Evolutionary conservation across 2,329 filamentous ascomycete species (phyloP).

Genomic region (Ophiocordyceps camponoti-leonardi): DNA sequence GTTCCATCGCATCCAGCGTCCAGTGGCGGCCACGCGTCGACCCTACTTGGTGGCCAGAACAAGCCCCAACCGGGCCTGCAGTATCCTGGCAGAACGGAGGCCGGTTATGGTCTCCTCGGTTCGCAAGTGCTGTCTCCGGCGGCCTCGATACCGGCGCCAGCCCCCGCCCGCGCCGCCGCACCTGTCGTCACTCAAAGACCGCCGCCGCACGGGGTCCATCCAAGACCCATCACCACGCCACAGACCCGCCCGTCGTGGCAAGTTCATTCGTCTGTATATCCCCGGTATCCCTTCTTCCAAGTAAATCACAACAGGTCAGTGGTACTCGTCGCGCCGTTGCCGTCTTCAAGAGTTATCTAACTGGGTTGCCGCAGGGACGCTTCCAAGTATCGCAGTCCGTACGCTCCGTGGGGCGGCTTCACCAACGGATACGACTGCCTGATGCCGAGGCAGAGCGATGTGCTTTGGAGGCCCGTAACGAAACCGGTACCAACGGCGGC

Average conservation of each 20-base stretch:
- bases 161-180: background rate
- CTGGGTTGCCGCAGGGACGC: conserved; percentile 24
- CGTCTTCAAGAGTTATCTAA: background rate
- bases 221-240: conserved; percentile 2
- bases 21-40: conserved; percentile 4
- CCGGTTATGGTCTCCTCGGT: background rate
- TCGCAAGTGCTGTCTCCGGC: background rate
- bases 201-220: background rate
- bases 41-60: conserved; percentile 6
- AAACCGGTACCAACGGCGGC: conserved; percentile 1
- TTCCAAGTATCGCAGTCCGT: conserved; percentile 41
- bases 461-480: conserved; percentile 10
- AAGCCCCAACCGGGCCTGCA: background rate
- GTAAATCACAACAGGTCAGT: conserved; percentile 39
- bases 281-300: conserved; percentile 41
- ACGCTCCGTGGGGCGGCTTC: conserved; percentile 38
- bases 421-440: conserved; percentile 41
- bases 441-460: conserved; percentile 14
- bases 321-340: background rate
- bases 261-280: conserved; percentile 23
- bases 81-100: background rate
- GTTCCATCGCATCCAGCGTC: conserved; percentile 3
- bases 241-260: conserved; percentile 15
- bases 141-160: background rate
- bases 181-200: background rate